Conservation (phyloP, 441 rosid species). For the Eutrema salsugineum region DNA sequence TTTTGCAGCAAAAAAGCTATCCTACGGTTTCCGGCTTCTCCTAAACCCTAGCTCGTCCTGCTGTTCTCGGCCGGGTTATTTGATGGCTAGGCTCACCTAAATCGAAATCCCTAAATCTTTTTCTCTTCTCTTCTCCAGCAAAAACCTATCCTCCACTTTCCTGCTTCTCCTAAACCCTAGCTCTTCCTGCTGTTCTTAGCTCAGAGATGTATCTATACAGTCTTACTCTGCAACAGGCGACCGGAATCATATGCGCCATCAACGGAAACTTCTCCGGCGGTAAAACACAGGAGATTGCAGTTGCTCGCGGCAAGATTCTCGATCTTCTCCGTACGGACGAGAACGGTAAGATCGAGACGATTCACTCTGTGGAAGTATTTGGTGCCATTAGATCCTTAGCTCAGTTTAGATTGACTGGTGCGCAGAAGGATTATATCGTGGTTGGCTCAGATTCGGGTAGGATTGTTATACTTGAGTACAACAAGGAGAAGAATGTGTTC, state of each 20-base stretch:
- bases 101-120: too few relatives aligned
- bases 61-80: neutral
- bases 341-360: constrained; percentile 82
- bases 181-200: neutral
- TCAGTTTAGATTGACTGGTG: constrained; percentile 89
- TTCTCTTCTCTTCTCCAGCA: too few relatives aligned
- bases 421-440: constrained; percentile 86
- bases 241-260: constrained; percentile 76
- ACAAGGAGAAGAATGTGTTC: constrained; percentile 77
- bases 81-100: neutral
- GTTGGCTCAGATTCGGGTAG: constrained; percentile 97
- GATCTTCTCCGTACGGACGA: constrained; percentile 96
- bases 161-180: neutral
- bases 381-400: constrained; percentile 87
- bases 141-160: neutral
- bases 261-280: constrained; percentile 95
- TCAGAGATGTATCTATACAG: constrained; percentile 75
- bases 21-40: neutral
- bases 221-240: constrained; percentile 88
- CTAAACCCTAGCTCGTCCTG: neutral
- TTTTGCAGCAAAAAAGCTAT: neutral
- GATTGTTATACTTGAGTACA: constrained; percentile 86
- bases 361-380: constrained; percentile 86
- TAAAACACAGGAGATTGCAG: constrained; percentile 81
- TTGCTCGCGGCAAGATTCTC: constrained; percentile 94